A percentile compares a stretch with the other conserved stretches of the same genome.
Evolutionary conservation across 2,329 filamentous ascomycete species (phyloP).

Genomic region (Sarocladium strictum): DNA sequence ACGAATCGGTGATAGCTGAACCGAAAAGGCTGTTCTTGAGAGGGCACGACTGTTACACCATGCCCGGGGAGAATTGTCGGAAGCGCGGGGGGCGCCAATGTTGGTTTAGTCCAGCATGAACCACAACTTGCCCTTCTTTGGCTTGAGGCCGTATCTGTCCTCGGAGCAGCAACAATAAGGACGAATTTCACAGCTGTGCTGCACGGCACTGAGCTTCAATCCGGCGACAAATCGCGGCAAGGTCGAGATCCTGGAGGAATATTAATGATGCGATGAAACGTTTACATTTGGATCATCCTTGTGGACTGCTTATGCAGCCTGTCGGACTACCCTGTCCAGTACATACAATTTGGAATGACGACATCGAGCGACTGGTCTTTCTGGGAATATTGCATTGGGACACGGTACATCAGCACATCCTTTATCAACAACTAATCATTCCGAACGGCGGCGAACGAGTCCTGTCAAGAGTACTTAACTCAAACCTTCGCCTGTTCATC

Average conservation of each 20-base stretch:
- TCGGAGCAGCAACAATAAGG: no score
- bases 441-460: neutral
- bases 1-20: neutral
- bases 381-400: slow-evolving; percentile 45
- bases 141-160: no score
- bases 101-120: neutral
- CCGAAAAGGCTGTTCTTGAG: no score
- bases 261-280: slow-evolving; percentile 2
- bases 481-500: no score
- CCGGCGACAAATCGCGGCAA: neutral
- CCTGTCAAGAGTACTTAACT: no score
- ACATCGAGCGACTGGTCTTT: slow-evolving; percentile 22
- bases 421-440: slow-evolving; percentile 6
- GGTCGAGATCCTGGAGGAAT: neutral
- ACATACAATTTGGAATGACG: slow-evolving; percentile 28
- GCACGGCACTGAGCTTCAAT: no score
- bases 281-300: slow-evolving; percentile 24
- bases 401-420: slow-evolving; percentile 10
- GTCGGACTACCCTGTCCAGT: slow-evolving; percentile 23
- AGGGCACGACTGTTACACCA: no score
- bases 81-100: neutral
- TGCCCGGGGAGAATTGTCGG: neutral
- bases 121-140: no score
- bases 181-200: no score
- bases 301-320: slow-evolving; percentile 22